Evolutionary conservation across 192 early-diverging fungal genomes (phyloP), one percentile per base, ranked within the genome.

Genomic region (Powellomyces hirtus): DNA sequence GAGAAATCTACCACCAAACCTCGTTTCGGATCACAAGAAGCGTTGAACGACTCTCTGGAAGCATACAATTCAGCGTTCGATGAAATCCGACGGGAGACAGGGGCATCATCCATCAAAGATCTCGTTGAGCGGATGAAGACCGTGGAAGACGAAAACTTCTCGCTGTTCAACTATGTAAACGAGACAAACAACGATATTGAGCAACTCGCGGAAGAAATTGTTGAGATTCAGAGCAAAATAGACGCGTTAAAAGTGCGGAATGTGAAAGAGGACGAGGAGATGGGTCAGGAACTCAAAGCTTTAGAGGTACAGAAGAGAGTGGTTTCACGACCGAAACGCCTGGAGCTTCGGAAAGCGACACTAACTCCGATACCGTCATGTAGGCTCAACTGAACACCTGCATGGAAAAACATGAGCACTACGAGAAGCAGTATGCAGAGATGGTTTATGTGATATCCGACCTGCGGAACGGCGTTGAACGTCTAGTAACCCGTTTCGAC

Each of bases 141-240:
- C 10, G 73, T 87, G 3, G 85, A 87, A 66, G 85, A 87, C 63
- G 74, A 85, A 53, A 85, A 83, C 75, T 87, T 87, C 73, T 82
- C 79, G 18, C 78, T 87, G 62, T 87, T 87, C 73, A 87, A 87
- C 72, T 85, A 87, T 71, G 85, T 87, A 63, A 87, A 85, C 65
- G 84, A 85, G 66, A 69, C 86, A 53, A 84, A 85, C 67, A 85
- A 87, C 63, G 83, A 86, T 58, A 80, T 83, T 53, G 85, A 87
- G 72, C 69, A 77, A 61, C 45, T 75, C 44, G 81, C 75, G 33
- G 83, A 86, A 68, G 85, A 87, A 52, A 84, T 87, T 70, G 71
- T 79, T 1, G 74, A 75, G 57, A 60, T 83, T n/a, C 81, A 86
- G 66, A 13, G 64, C 27, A 59, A 67, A 35, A 79, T 86, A 51